Evolutionary conservation across 129 eudicot genomes (phyloP).

Genomic region (Erigeron canadensis): DNA sequence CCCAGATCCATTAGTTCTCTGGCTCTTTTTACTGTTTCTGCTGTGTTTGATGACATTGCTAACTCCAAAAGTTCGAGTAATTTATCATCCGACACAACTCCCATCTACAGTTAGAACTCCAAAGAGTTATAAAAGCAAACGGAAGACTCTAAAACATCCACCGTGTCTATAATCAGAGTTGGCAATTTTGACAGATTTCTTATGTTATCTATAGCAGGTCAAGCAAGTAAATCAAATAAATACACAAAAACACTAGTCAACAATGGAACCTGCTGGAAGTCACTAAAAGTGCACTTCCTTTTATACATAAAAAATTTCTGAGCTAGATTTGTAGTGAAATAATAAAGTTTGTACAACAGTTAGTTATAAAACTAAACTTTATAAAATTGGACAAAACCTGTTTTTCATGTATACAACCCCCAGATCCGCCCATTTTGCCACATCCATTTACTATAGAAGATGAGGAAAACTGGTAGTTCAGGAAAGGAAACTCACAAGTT

Average conservation of each 20-base stretch:
- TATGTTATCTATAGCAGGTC: neutral
- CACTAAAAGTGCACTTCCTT: too few species aligned
- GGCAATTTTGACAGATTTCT: neutral
- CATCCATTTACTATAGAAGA: neutral
- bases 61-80: conserved; percentile 76
- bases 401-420: neutral
- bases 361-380: neutral
- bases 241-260: too few species aligned
- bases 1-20: conserved; percentile 89
- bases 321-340: too few species aligned
- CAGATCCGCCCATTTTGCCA: neutral
- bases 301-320: too few species aligned
- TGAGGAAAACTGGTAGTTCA: conserved; percentile 11
- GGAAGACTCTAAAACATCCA: neutral
- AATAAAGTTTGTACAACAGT: too few species aligned
- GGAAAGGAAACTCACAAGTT: conserved; percentile 67
- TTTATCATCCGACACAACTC: conserved; percentile 87
- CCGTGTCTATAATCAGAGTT: neutral
- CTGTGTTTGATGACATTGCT: conserved; percentile 86
- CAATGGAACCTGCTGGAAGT: too few species aligned
- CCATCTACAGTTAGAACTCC: conserved; percentile 49
- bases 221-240: neutral
- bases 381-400: neutral
- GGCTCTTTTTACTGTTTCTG: conserved; percentile 87
- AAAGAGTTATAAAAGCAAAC: neutral